Conservation (phyloP, 768 basidiomycete species). For the Leccinum obscurum region DNA sequence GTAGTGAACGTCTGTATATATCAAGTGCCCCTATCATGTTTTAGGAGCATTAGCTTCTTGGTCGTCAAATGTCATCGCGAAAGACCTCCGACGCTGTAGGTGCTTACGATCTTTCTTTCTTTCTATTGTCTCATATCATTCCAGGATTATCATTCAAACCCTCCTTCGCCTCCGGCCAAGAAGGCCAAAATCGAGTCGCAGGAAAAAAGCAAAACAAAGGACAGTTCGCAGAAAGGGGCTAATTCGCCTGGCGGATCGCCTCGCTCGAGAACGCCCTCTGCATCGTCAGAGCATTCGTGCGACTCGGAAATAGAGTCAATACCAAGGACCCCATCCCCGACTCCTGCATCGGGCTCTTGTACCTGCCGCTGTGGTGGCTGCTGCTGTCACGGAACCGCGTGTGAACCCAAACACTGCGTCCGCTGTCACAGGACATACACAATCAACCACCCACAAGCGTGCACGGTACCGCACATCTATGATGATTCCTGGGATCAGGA, state of each 20-base stretch:
- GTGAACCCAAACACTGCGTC: slow-evolving; percentile 4
- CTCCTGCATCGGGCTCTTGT: not conserved
- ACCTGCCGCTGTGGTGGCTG: slow-evolving; percentile 4
- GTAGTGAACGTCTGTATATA: too few species aligned
- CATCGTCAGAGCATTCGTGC: not conserved
- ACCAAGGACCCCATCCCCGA: not conserved
- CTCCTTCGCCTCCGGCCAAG: not conserved
- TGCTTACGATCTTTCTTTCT: not conserved
- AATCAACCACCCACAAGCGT: not conserved
- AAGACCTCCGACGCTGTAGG: not conserved
- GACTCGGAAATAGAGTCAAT: not conserved
- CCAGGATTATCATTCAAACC: too few species aligned
- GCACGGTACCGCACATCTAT: slow-evolving; percentile 1
- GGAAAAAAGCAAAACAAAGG: not conserved
- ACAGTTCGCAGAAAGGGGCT: not conserved
- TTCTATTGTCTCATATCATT: not conserved
- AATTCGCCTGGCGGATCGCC: not conserved
- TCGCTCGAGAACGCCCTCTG: not conserved
- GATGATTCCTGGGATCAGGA: not conserved
- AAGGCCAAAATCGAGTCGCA: not conserved
- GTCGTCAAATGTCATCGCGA: too few species aligned
- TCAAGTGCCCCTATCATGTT: too few species aligned
- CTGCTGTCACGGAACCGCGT: slow-evolving; percentile 4
- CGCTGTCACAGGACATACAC: slow-evolving; percentile 5
- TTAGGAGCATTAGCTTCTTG: too few species aligned